These are phyloP conservation scores for Endothia cerciana DNA, from an alignment of 2,329 filamentous ascomycete genomes.

Conservation along the genomic window DNA sequence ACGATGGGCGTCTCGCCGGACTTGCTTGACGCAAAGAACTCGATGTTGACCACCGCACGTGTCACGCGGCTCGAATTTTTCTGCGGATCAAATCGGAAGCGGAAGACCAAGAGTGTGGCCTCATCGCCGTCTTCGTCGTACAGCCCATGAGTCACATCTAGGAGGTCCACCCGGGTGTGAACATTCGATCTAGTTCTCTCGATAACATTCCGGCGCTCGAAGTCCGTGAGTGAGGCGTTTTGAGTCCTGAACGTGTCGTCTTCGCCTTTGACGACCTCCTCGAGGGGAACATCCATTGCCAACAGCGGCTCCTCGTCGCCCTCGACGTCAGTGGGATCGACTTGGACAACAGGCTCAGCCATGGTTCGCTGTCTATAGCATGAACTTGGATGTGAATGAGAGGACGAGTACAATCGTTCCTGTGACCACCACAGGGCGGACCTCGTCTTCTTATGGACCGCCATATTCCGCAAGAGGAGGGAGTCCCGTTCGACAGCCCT, in stretches of 20 bases:
- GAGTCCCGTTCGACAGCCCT: too few relatives aligned
- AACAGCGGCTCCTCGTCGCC: slow-evolving; percentile 2
- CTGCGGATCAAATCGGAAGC: slow-evolving; percentile 13
- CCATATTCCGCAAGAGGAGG: too few relatives aligned
- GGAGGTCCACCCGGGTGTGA: slow-evolving; percentile 4
- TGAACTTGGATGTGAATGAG: too few relatives aligned
- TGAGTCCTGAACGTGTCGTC: slow-evolving; percentile 10
- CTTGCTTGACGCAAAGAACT: slow-evolving; percentile 2
- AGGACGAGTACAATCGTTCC: too few relatives aligned
- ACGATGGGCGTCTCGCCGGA: neutral
- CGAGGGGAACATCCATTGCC: neutral
- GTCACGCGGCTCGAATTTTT: slow-evolving; percentile 5
- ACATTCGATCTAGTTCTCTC: neutral
- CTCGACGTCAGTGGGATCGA: neutral
- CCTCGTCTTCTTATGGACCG: too few relatives aligned
- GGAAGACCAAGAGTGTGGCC: slow-evolving; percentile 4
- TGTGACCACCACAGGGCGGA: too few relatives aligned
- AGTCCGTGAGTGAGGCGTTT: neutral
- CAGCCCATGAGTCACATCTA: slow-evolving; percentile 5
- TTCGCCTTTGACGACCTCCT: slow-evolving; percentile 4
- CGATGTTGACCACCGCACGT: slow-evolving; percentile 2
- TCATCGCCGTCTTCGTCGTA: slow-evolving; percentile 2
- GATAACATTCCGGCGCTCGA: slow-evolving; percentile 7
- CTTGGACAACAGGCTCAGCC: neutral
- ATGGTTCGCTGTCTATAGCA: neutral